Evolutionary conservation across 768 basidiomycete genomes (phyloP), one percentile per base, ranked within the genome.

Genomic region (Serendipita sp.): DNA sequence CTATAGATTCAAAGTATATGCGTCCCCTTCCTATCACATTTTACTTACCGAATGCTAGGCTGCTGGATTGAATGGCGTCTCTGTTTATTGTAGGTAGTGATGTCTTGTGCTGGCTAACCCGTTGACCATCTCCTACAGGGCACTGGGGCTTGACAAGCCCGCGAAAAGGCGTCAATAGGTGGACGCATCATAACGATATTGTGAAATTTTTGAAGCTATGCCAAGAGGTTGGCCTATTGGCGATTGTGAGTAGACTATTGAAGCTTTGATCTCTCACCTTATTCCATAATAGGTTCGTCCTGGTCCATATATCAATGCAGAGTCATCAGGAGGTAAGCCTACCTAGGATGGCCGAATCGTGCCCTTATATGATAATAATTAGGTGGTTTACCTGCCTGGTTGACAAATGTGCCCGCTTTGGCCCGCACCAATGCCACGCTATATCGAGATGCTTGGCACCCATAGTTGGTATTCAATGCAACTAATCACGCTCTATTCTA

Each of bases 361-460:
- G 23, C 23, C 23, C 23, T 23, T 23, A 23, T 23, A 23, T 23
- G 28, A 34, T 51, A 51, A 51, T 51, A 5, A 13, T 41, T 51
- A 8, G 70, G 70, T 36, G 70, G 70, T 2, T 67, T 71, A 48
- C 70, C 70, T 10, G 70, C 70, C 5, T 71, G 70, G 70, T 64
- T 70, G 23, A 70, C 70, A 2, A 71, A 70, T 63, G 48, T 65
- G 2, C 67, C 69, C 2, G 70, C 67, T 15, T 62, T 64, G 36
- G 69, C 70, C 18, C 64, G 70, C 5, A 68, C 66, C 23, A 68
- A 69, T 48, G 47, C 70, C 32, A 70, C 69, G 3, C 65, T 64
- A 3, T 70, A 54, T 66, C 63, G 63, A n/a, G 68, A 71, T 13
- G 68, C 70, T 4, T 71, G 71, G 68, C 63, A 63, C 16, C 69